Percentiles rank a stretch among this genome's conserved stretches.
phyloP scores from a whole-genome alignment of 2,329 filamentous ascomycete genomes.

The Chaetomiaceae sp. region DNA sequence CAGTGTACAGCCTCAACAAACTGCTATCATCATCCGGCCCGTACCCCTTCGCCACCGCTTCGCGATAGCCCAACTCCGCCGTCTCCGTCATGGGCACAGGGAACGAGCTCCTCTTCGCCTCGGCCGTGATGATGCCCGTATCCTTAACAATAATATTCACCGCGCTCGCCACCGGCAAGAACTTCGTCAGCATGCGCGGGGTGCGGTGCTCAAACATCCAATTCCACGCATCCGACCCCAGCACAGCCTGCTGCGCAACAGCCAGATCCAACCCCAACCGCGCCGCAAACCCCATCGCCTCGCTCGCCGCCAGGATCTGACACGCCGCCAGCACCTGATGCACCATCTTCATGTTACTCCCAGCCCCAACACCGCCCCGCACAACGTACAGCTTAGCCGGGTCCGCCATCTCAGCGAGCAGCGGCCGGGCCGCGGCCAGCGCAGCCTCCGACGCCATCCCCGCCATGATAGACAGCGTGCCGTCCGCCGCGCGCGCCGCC shows the following conservation, averaged over 20 bases:
- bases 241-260: constrained; percentile 39
- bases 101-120: constrained; percentile 53
- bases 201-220: constrained; percentile 60
- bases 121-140: constrained; percentile 61
- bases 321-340: constrained; percentile 61
- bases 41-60: constrained; percentile 53
- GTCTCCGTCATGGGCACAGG: constrained; percentile 55
- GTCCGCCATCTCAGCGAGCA: constrained; percentile 61
- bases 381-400: constrained; percentile 58
- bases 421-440: constrained; percentile 50
- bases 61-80: constrained; percentile 62
- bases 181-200: constrained; percentile 50
- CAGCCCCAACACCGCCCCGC: constrained; percentile 54
- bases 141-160: constrained; percentile 58
- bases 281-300: constrained; percentile 56
- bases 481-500: constrained; percentile 61
- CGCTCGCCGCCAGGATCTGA: constrained; percentile 56
- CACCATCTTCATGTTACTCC: constrained; percentile 58
- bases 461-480: constrained; percentile 72
- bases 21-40: constrained; percentile 42
- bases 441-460: constrained; percentile 54
- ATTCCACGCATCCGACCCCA: constrained; percentile 47
- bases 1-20: constrained; percentile 40
- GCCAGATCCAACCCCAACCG: constrained; percentile 49
- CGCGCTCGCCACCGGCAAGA: constrained; percentile 53